These are phyloP conservation scores for Emericellopsis cladophorae DNA, from an alignment of 2,329 filamentous ascomycete species.

Conservation along the genomic window DNA sequence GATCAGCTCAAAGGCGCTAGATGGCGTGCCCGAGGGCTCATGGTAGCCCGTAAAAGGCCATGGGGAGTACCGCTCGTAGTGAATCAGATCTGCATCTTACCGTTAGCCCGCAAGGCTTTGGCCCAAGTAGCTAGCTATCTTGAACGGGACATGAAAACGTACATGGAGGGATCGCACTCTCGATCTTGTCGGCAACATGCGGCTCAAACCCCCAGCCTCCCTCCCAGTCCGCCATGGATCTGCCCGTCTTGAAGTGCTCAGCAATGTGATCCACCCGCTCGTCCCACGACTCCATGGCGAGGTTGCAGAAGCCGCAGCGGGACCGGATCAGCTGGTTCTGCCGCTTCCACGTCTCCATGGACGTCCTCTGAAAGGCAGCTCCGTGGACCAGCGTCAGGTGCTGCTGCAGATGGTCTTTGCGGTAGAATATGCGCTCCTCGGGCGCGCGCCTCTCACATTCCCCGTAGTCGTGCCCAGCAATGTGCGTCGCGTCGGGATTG, in stretches of 20 bases:
- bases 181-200: constrained; percentile 19
- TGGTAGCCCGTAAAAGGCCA: constrained; percentile 15
- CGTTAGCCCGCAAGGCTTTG: background rate
- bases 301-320: constrained; percentile 24
- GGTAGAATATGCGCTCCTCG: constrained; percentile 26
- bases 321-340: constrained; percentile 12
- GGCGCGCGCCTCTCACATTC: constrained; percentile 33
- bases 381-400: constrained; percentile 24
- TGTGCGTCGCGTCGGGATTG: constrained; percentile 16
- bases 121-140: background rate
- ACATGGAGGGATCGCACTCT: constrained; percentile 25
- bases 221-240: constrained; percentile 25
- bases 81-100: constrained; percentile 17
- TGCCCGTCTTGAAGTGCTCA: constrained; percentile 23
- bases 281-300: constrained; percentile 18
- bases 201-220: constrained; percentile 25
- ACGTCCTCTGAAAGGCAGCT: constrained; percentile 24
- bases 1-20: constrained; percentile 17
- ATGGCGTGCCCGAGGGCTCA: constrained; percentile 6
- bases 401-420: constrained; percentile 25
- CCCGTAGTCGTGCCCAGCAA: constrained; percentile 17
- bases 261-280: constrained; percentile 22
- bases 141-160: background rate
- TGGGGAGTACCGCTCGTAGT: constrained; percentile 19
- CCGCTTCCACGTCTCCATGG: constrained; percentile 26